Base-by-base conservation (phyloP, 1,284 basidiomycete genomes). In the Pascua guehoae region DNA sequence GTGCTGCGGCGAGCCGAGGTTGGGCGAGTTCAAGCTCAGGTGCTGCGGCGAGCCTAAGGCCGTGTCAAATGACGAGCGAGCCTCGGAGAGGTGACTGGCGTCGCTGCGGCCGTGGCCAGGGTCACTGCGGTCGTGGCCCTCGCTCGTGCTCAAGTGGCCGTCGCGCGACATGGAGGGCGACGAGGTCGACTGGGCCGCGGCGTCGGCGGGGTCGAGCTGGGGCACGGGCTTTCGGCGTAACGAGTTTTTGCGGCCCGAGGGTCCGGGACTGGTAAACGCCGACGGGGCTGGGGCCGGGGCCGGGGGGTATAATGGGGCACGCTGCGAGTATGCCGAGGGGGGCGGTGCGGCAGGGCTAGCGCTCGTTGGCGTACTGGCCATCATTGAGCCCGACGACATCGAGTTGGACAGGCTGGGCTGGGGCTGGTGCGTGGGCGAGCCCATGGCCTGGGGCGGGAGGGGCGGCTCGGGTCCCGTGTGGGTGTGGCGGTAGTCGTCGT, bases 141-240 rank as follows among this genome's bases (percentile, higher is more conserved):
- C n/a, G 18, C 32, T n/a, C n/a, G n/a, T n/a, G n/a, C n/a, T 17
- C 7, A 32, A 32, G 7, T 32, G 41, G 41, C 16, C n/a, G 15
- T 44, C 45, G 40, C 32, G 14, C 10, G 11, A 36, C 14, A 40
- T 15, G 38, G 17, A 15, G 36, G 32, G 47, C 14, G 16, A 17
- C 16, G 44, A 15, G 24, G 36, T 8, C 48, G 16, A 15, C 15
- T n/a, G 39, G 18, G n/a, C 24, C 14, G 18, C 41, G 12, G 38
- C 49, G 12, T 48, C 56, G 17, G 47, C 49, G 18, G 39, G 37
- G 16, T 9, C 37, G n/a, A 63, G 53, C 12, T 46, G 51, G 11
- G 61, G 61, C n/a, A 63, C 61, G 16, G 61, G 58, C 51, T 63
- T 63, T 42, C 61, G 58, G 12, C 61, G 49, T n/a, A 57, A 42